Percentiles rank a stretch among this genome's conserved stretches.
These are phyloP conservation scores for Vitis cinerea DNA, from an alignment of 164 flowering plant species.

Conservation along the genomic window DNA sequence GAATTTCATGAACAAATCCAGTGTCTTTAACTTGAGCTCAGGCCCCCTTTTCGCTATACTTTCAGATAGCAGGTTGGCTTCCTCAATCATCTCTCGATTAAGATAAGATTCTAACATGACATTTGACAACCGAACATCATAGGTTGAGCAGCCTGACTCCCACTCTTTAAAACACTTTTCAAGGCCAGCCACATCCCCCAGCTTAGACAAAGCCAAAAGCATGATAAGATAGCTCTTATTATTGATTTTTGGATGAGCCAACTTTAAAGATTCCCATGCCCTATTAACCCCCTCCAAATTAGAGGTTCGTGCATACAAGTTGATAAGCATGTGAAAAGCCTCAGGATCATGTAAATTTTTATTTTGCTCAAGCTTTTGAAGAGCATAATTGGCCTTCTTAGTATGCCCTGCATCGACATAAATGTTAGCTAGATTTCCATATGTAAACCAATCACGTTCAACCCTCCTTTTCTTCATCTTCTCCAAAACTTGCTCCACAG, in stretches of 20 bases:
- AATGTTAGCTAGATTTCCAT: constrained; percentile 29
- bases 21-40: constrained; percentile 19
- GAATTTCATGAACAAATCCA: constrained; percentile 24
- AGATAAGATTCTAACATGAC: constrained; percentile 32
- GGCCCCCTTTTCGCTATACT: constrained; percentile 12
- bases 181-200: constrained; percentile 31
- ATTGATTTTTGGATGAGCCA: constrained; percentile 17
- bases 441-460: constrained; percentile 19
- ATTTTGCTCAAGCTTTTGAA: constrained; percentile 29
- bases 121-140: constrained; percentile 36
- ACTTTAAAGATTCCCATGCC: constrained; percentile 35
- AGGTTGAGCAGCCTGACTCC: constrained; percentile 27
- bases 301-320: constrained; percentile 24
- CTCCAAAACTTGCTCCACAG: constrained; percentile 32
- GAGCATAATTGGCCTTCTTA: constrained; percentile 31
- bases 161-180: constrained; percentile 36
- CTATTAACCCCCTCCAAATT: constrained; percentile 31
- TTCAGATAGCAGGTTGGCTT: constrained; percentile 28
- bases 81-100: constrained; percentile 24
- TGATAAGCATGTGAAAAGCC: constrained; percentile 24
- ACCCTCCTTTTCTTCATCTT: constrained; percentile 18
- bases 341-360: constrained; percentile 15
- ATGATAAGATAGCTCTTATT: constrained; percentile 35
- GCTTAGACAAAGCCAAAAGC: constrained; percentile 31
- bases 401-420: constrained; percentile 28